phyloP scores from a whole-genome alignment of 306 rosid species.

The Morella rubra region DNA sequence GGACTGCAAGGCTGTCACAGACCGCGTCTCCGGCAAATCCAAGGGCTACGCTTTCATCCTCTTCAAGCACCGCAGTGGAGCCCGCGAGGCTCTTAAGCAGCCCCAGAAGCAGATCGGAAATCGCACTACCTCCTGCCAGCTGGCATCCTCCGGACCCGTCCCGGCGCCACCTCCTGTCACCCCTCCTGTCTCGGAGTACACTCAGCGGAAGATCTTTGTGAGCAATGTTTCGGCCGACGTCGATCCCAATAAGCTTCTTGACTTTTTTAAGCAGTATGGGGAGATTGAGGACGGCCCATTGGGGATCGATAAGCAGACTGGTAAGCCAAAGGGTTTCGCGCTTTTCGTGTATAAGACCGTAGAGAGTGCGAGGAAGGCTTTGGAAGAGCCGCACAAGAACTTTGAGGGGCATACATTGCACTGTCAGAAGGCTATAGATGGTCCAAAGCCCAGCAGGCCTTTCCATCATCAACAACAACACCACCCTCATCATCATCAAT shows the following conservation, averaged over 20 bases:
- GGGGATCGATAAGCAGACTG: conserved; percentile 57
- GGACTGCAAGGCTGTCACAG: conserved; percentile 66
- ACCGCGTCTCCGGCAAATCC: conserved; percentile 58
- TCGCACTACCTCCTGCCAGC: conserved; percentile 49
- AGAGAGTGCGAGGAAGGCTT: conserved; percentile 56
- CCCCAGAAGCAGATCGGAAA: conserved; percentile 67
- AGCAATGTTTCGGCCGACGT: conserved; percentile 58
- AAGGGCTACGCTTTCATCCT: conserved; percentile 72
- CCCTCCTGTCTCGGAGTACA: conserved; percentile 40
- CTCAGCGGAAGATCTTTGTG: conserved; percentile 59
- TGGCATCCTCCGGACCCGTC: conserved; percentile 64
- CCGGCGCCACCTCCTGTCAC: conserved; percentile 43
- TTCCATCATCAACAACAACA: conserved; percentile 42
- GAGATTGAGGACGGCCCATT: conserved; percentile 70
- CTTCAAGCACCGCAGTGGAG: conserved; percentile 56
- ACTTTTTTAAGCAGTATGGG: conserved; percentile 55
- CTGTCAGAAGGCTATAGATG: conserved; percentile 67
- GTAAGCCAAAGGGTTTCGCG: conserved; percentile 61
- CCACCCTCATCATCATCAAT: conserved; percentile 26
- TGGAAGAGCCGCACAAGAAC: conserved; percentile 61
- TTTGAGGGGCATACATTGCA: conserved; percentile 59
- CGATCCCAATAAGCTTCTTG: conserved; percentile 47
- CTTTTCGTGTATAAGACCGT: conserved; percentile 48
- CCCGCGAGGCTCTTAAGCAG: conserved; percentile 50
- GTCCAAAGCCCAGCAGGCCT: conserved; percentile 52